These are phyloP conservation scores for Chara braunii DNA, from an alignment of 139 green algal genomes.

Conservation along the genomic window DNA sequence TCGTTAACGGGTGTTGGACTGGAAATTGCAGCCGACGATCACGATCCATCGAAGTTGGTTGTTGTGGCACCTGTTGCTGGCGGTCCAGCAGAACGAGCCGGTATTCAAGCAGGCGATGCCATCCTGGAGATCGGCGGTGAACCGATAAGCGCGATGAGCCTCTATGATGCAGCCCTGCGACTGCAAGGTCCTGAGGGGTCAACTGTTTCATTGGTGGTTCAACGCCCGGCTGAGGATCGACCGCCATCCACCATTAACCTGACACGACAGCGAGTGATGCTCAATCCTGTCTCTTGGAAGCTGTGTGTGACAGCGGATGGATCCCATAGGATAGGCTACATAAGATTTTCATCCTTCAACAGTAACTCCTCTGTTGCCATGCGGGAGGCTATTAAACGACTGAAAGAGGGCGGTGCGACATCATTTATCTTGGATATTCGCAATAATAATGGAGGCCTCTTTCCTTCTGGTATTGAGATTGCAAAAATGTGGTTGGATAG, in stretches of 20 bases:
- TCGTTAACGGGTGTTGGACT: constrained; percentile 44
- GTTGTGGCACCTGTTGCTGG: constrained; percentile 73
- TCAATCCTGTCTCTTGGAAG: constrained; percentile 65
- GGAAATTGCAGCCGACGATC: constrained; percentile 35
- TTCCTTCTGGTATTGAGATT: constrained; percentile 83
- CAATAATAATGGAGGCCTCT: constrained; percentile 90
- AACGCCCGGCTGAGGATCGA: too few species aligned
- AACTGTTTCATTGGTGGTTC: constrained; percentile 44
- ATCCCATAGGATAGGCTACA: constrained; percentile 60
- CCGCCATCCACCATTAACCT: background rate
- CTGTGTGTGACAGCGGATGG: constrained; percentile 45
- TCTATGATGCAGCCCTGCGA: constrained; percentile 73
- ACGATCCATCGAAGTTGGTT: constrained; percentile 6
- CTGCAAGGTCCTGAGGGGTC: too few species aligned
- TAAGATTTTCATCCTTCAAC: constrained; percentile 82
- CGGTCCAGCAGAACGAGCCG: constrained; percentile 76
- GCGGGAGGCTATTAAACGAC: constrained; percentile 48
- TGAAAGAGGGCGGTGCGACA: constrained; percentile 46
- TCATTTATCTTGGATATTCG: constrained; percentile 80
- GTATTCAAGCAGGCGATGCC: constrained; percentile 67
- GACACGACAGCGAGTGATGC: constrained; percentile 33
- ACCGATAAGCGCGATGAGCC: constrained; percentile 53
- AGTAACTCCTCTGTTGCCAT: constrained; percentile 56
- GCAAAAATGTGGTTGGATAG: constrained; percentile 54
- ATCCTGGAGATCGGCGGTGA: constrained; percentile 71